Conservation (phyloP, 768 basidiomycete species). For the Suillus placidus region DNA sequence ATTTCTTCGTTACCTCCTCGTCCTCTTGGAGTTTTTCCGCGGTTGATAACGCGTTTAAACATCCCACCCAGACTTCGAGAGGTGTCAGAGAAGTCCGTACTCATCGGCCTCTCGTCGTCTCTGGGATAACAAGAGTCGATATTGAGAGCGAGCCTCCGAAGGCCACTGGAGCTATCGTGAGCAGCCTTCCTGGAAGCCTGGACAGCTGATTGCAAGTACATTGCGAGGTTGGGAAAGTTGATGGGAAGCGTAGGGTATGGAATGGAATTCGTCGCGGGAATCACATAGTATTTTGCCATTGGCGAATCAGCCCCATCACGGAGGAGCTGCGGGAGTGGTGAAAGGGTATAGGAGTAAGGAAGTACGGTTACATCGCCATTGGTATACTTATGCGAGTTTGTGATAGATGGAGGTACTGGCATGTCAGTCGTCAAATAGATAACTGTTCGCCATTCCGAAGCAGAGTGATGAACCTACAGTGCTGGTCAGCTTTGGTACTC, state of each 20-base stretch:
- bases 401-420: slow-evolving; percentile 52
- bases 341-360: slow-evolving; percentile 73
- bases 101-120: slow-evolving; percentile 29
- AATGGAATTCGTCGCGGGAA: slow-evolving; percentile 59
- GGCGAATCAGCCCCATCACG: slow-evolving; percentile 64
- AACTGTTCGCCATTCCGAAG: slow-evolving; percentile 70
- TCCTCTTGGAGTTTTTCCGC: slow-evolving; percentile 48
- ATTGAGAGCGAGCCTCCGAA: slow-evolving; percentile 70
- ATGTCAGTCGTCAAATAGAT: slow-evolving; percentile 80
- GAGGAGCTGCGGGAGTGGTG: slow-evolving; percentile 60
- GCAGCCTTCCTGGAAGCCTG: slow-evolving; percentile 66
- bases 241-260: slow-evolving; percentile 77
- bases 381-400: slow-evolving; percentile 49
- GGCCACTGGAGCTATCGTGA: slow-evolving; percentile 60
- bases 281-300: slow-evolving; percentile 70
- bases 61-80: slow-evolving; percentile 49
- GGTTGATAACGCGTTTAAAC: slow-evolving; percentile 63
- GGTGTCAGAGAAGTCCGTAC: slow-evolving; percentile 39
- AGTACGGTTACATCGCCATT: slow-evolving; percentile 65
- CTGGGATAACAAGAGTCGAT: slow-evolving; percentile 68
- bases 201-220: slow-evolving; percentile 73
- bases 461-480: slow-evolving; percentile 57
- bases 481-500: slow-evolving; percentile 8
- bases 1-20: slow-evolving; percentile 73
- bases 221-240: slow-evolving; percentile 71